Percentiles rank a stretch among this genome's conserved stretches.
Conservation (phyloP, 306 rosid genomes). For the Dicorynia guianensis region DNA sequence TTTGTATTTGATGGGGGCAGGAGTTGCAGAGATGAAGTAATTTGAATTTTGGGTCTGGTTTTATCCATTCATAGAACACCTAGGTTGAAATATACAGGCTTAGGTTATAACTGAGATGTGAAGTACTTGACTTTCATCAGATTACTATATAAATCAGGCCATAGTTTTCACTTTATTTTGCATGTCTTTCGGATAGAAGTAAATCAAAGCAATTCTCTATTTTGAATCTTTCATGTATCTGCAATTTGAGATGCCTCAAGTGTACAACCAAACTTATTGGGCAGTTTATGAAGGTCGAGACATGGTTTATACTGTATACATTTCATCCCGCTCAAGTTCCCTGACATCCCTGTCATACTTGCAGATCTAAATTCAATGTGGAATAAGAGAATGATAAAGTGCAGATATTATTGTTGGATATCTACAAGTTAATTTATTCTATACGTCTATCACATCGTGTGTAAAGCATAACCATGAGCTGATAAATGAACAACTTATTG, state of each 20-base stretch:
- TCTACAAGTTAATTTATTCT: conserved; percentile 29
- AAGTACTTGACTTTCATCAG: conserved; percentile 31
- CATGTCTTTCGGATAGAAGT: no score
- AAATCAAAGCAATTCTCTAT: no score
- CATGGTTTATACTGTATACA: no score
- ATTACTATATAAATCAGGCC: not conserved
- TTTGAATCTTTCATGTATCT: no score
- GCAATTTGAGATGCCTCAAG: no score
- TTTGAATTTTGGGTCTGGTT: conserved; percentile 11
- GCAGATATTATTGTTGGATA: conserved; percentile 21
- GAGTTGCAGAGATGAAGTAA: conserved; percentile 20
- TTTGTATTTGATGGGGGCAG: not conserved
- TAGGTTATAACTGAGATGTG: not conserved
- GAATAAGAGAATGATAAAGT: conserved; percentile 5
- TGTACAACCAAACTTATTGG: not conserved
- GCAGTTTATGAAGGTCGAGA: no score
- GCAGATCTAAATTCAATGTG: not conserved
- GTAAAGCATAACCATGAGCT: not conserved
- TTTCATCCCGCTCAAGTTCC: no score
- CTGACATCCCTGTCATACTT: no score
- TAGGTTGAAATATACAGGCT: not conserved
- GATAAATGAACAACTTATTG: not conserved
- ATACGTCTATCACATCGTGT: not conserved
- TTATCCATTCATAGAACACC: no score
- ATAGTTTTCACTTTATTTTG: no score